Conservation (phyloP, 2,329 filamentous ascomycete genomes). For the Fusarium illudens region DNA sequence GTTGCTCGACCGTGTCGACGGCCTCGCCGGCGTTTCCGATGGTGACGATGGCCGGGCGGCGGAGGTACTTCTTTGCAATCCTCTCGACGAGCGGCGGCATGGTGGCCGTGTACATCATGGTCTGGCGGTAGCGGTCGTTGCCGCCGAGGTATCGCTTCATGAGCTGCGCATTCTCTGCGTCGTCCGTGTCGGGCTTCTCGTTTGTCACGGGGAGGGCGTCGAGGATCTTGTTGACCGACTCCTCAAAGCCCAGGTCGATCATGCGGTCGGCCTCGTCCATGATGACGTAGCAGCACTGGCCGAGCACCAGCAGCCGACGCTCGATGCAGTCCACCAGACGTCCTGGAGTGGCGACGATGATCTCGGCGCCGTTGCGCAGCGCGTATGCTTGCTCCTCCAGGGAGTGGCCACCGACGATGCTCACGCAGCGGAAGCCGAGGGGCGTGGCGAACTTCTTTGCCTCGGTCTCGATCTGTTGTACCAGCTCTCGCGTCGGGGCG, state of each 20-base stretch:
- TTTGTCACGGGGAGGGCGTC: conserved; percentile 92
- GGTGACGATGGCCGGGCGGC: conserved; percentile 89
- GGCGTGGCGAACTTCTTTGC: conserved; percentile 91
- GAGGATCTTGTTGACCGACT: conserved; percentile 96
- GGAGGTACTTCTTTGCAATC: conserved; percentile 96
- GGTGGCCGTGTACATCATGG: conserved; percentile 99
- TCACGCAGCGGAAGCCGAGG: conserved; percentile 92
- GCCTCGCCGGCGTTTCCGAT: conserved; percentile 96
- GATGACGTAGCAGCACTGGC: conserved; percentile 98
- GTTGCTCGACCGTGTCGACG: conserved; percentile 96
- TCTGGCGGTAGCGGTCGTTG: conserved; percentile 87
- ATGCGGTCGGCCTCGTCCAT: conserved; percentile 99
- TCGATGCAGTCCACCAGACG: conserved; percentile 98
- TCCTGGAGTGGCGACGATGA: conserved; percentile 97
- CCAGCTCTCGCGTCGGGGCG: conserved; percentile 94
- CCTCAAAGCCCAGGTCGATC: conserved; percentile 98
- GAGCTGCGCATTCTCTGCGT: conserved; percentile 83
- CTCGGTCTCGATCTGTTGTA: conserved; percentile 96
- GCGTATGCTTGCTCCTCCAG: conserved; percentile 93
- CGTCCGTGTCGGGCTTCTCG: conserved; percentile 93
- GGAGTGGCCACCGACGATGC: conserved; percentile 96
- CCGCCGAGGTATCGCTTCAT: conserved; percentile 83
- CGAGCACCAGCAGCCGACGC: conserved; percentile 85
- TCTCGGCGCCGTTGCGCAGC: conserved; percentile 91
- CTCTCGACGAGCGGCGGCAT: conserved; percentile 94